Conservation (phyloP, 2,329 filamentous ascomycete species). For the Lachnellula occidentalis region DNA sequence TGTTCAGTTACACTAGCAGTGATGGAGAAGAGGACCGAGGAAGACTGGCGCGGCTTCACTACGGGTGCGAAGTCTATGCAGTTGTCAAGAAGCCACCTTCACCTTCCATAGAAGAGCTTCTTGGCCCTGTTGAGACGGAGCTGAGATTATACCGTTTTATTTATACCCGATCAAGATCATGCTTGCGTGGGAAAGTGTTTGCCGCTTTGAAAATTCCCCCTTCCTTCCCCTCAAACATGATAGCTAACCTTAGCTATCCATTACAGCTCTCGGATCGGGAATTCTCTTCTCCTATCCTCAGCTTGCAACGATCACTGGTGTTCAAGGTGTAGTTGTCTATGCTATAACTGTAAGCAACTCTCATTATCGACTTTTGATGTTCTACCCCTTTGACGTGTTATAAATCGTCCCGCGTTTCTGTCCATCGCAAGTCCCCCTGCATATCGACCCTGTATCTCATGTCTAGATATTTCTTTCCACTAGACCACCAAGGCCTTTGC, state of each 20-base stretch:
- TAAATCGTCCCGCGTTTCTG: too few species aligned
- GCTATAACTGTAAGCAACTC: constrained; percentile 46
- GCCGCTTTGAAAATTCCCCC: constrained; percentile 60
- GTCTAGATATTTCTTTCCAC: too few species aligned
- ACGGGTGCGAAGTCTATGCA: constrained; percentile 69
- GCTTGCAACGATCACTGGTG: constrained; percentile 70
- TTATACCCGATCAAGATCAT: constrained; percentile 96
- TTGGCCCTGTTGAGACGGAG: constrained; percentile 47
- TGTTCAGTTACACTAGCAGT: background rate
- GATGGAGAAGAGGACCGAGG: constrained; percentile 3
- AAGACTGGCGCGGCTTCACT: constrained; percentile 57
- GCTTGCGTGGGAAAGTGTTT: constrained; percentile 98
- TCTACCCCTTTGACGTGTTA: too few species aligned
- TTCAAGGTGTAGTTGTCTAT: constrained; percentile 75
- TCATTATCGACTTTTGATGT: too few species aligned
- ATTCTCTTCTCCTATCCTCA: constrained; percentile 81
- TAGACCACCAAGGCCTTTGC: too few species aligned
- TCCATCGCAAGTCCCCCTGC: too few species aligned
- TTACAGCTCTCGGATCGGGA: constrained; percentile 70
- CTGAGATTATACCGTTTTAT: constrained; percentile 84
- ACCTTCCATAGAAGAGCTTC: constrained; percentile 21
- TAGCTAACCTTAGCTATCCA: constrained; percentile 38
- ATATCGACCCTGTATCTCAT: too few species aligned
- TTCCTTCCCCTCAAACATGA: constrained; percentile 22
- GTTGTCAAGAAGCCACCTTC: constrained; percentile 47